Conservation (phyloP, 306 rosid species). For the Quercus robur region DNA sequence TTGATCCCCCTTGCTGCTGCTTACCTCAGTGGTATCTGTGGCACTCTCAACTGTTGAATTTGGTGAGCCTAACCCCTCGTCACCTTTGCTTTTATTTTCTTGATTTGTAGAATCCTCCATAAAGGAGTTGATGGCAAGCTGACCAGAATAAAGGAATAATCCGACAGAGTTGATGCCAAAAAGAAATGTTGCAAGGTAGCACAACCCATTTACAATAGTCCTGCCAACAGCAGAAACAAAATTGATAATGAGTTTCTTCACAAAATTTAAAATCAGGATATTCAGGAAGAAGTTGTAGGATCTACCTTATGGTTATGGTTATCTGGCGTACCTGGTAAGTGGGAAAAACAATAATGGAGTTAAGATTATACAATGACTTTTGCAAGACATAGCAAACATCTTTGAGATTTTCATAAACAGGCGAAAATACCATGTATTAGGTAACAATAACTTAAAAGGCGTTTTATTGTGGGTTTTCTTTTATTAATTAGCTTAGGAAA, state of each 20-base stretch:
- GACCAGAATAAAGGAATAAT: slow-evolving; percentile 78
- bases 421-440: slow-evolving; percentile 1
- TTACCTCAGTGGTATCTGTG: slow-evolving; percentile 35
- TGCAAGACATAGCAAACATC: neutral
- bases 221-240: slow-evolving; percentile 40
- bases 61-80: slow-evolving; percentile 38
- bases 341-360: slow-evolving; percentile 6
- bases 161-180: slow-evolving; percentile 80
- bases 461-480: neutral
- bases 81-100: slow-evolving; percentile 39
- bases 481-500: slow-evolving; percentile 8
- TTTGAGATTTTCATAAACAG: slow-evolving; percentile 9
- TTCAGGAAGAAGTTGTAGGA: slow-evolving; percentile 13
- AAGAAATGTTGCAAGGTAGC: slow-evolving; percentile 92
- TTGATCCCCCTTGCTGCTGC: slow-evolving; percentile 46
- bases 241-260: slow-evolving; percentile 17
- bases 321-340: slow-evolving; percentile 82
- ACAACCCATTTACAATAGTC: slow-evolving; percentile 81
- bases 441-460: slow-evolving; percentile 19
- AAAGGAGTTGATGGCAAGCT: slow-evolving; percentile 66
- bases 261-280: neutral
- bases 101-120: slow-evolving; percentile 41
- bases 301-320: slow-evolving; percentile 82
- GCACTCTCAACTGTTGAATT: slow-evolving; percentile 41
- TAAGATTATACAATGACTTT: neutral